Percentiles rank a stretch among this genome's conserved stretches.
Evolutionary conservation across 345 rosid species (phyloP).

Genomic region (Populus simonii): DNA sequence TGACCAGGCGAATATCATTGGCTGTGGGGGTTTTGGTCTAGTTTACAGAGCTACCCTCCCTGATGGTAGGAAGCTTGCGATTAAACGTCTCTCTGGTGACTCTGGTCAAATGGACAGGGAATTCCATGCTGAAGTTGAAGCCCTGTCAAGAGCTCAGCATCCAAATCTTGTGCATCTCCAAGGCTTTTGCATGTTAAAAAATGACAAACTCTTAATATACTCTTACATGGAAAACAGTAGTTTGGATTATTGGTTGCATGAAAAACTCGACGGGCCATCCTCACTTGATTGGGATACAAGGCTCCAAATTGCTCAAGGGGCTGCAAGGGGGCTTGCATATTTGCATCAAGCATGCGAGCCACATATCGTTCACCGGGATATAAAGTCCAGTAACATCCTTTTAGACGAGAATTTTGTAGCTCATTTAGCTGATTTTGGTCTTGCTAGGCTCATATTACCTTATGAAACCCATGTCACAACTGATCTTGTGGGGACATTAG

Average conservation of each 20-base stretch:
- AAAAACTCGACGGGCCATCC: slow-evolving; percentile 51
- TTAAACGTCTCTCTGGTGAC: slow-evolving; percentile 90
- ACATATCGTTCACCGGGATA: slow-evolving; percentile 76
- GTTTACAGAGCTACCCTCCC: slow-evolving; percentile 85
- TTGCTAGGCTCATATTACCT: slow-evolving; percentile 80
- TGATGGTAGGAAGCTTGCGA: slow-evolving; percentile 71
- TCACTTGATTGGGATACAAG: slow-evolving; percentile 67
- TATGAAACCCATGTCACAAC: slow-evolving; percentile 94
- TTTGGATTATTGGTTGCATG: slow-evolving; percentile 96
- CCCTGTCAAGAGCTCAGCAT: slow-evolving; percentile 89
- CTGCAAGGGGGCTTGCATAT: slow-evolving; percentile 77
- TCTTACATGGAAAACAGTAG: slow-evolving; percentile 98
- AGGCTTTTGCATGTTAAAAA: slow-evolving; percentile 78
- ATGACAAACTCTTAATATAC: slow-evolving; percentile 67
- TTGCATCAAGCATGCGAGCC: slow-evolving; percentile 85
- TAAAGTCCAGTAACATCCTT: slow-evolving; percentile 86
- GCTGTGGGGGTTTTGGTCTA: slow-evolving; percentile 96
- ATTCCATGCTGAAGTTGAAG: slow-evolving; percentile 93
- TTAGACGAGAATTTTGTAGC: slow-evolving; percentile 77
- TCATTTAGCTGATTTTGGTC: slow-evolving; percentile 95
- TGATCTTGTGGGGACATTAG: slow-evolving; percentile 91
- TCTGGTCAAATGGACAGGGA: slow-evolving; percentile 96
- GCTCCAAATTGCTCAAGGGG: slow-evolving; percentile 78
- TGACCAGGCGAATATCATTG: slow-evolving; percentile 87
- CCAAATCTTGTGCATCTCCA: slow-evolving; percentile 88